Base-by-base conservation (phyloP, 2,329 filamentous ascomycete species). In the Aspergillus melleus region DNA sequence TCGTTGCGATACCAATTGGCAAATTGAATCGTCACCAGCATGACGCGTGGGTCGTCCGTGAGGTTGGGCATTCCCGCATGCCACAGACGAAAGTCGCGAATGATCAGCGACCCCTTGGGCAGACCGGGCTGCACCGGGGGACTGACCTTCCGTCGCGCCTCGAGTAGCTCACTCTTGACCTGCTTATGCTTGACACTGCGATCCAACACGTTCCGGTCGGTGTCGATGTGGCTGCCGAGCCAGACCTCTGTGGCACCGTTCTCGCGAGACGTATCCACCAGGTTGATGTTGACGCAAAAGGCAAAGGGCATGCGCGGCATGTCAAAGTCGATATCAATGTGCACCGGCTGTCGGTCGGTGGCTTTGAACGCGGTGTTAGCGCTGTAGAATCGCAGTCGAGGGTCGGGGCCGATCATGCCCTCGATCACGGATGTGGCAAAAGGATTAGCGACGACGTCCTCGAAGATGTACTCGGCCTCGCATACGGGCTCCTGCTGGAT, bases 241-340 rank as follows among this genome's bases (percentile, higher is more conserved):
- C 82, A 84, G 16, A 84, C 68, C 66, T 84, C 81, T 0, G 81
- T 84, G 1, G 76, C 74, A 16, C 81, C 82, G 55, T 83, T 83
- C 14, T 77, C 68, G 1, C 77, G 72, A 3, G 74, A 73, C 49
- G 78, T 78, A 29, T 79, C 77, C 8, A 82, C 73, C 6, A 83
- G 74, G 52, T 77, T 78, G 47, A 80, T 74, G 63, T 84, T 83
- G 51, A 82, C 68, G 19, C 79, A 80, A 32, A 79, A 74, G 0
- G 77, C 80, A 57, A 82, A 83, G 1, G 80, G 79, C 52, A 83
- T 80, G 22, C 77, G 74, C 0, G 80, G 79, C 58, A 85, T 81
- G 26, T 79, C 79, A 68, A 84, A 79, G 52, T 74, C 67, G 12
- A 78, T 66, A 59, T 81, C 79, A 4, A 74, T 73, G 64, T 80